Evolutionary conservation across 2,329 filamentous ascomycete genomes (phyloP).

Genomic region (Blastomyces silverae): DNA sequence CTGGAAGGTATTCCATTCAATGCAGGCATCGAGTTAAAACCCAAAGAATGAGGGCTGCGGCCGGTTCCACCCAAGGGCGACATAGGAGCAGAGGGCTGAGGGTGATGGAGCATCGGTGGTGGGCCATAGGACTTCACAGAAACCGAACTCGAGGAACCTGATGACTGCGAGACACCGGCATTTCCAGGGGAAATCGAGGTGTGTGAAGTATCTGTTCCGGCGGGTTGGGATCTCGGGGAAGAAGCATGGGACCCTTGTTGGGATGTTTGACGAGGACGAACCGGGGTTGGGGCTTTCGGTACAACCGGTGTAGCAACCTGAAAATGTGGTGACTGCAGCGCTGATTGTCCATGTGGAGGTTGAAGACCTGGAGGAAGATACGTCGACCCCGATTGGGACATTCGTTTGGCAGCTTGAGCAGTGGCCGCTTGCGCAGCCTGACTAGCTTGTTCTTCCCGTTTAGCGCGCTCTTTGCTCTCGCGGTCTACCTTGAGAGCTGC

Average conservation of each 20-base stretch:
- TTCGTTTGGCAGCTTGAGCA: slow-evolving; percentile 43
- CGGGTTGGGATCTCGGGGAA: slow-evolving; percentile 52
- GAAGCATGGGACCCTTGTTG: slow-evolving; percentile 67
- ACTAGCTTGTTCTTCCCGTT: slow-evolving; percentile 37
- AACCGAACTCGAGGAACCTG: slow-evolving; percentile 57
- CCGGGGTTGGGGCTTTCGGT: slow-evolving; percentile 74
- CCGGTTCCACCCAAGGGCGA: slow-evolving; percentile 59
- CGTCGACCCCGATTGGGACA: slow-evolving; percentile 53
- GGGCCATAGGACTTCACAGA: slow-evolving; percentile 53
- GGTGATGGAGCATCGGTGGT: slow-evolving; percentile 49
- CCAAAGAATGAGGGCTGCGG: slow-evolving; percentile 51
- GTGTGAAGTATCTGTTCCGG: slow-evolving; percentile 54
- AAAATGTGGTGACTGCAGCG: slow-evolving; percentile 70
- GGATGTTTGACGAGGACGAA: slow-evolving; percentile 66
- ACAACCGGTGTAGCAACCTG: slow-evolving; percentile 71
- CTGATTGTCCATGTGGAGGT: slow-evolving; percentile 47
- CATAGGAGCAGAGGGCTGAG: slow-evolving; percentile 55
- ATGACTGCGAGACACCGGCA: slow-evolving; percentile 58
- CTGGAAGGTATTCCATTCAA: slow-evolving; percentile 52
- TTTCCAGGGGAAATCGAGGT: slow-evolving; percentile 55
- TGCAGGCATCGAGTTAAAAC: slow-evolving; percentile 47
- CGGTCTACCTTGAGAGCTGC: slow-evolving; percentile 40
- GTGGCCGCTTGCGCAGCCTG: slow-evolving; percentile 17
- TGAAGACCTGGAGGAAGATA: slow-evolving; percentile 50
- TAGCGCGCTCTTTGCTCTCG: slow-evolving; percentile 45